Evolutionary conservation across 805 yeast species (phyloP), one percentile per base, ranked within the genome.

Genomic region (Metschnikowia shivogae): DNA sequence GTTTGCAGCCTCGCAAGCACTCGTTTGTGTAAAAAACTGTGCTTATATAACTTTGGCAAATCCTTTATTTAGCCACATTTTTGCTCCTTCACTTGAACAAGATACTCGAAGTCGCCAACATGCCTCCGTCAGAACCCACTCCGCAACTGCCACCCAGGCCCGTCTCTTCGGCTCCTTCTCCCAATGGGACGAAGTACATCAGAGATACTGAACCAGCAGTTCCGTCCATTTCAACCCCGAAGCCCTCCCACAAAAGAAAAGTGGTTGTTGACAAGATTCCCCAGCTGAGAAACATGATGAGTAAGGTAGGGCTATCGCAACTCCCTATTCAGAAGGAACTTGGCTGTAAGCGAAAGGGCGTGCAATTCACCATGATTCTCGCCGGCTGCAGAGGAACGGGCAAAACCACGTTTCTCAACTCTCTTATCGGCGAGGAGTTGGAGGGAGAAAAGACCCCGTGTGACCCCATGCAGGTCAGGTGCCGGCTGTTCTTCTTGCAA

Each of bases 401-500:
- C 3, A 61, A 61, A 38, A 46, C 60, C 24, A 58, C 64, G 17
- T 60, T 61, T 39, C 52, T 61, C 40, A 55, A 61, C 44, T 58
- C 65, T 2, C 52, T 61, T 8, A 53, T 61, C 34, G 56, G 57
- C 1, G 44, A 53, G 32, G 48, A 51, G 6, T 40, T 59, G 42
- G 50, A 51, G 13, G 47, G 41, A 6, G 46, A 45, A 9, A 14
- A 36, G 8, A 39, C 43, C 3, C 34, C 47, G 8, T 39, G 45
- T 26, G 47, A 47, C 28, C 45, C 49, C 22, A 45, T 46, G 42
- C 50, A 52, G 14, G 53, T 52, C 20, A 50, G 56, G 20, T 49
- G 46, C 36, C 40, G 54, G 14, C 48, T 45, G 48, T 77, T 79
- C 46, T 77, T 74, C 48, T 70, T 89, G 42, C 73, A 70, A 46